Evolutionary conservation across 208 protist genomes (phyloP), one percentile per base, ranked within the genome.

Genomic region (Acanthamoeba royreba): DNA sequence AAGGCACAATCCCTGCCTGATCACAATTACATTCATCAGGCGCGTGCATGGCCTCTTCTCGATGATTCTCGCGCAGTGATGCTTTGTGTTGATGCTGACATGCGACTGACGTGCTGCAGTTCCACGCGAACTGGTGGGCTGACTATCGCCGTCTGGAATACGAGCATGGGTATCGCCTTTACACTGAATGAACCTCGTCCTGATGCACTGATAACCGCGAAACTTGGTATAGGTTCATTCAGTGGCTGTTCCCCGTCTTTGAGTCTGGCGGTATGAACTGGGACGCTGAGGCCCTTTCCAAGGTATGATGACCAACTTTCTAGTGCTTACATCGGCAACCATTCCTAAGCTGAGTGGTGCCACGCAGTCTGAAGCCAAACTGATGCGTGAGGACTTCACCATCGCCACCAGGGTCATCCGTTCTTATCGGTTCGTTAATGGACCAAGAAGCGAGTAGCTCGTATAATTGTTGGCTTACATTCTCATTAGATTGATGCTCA

Each of bases 401-500:
- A 58, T 90, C 25, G 83, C 83, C 40, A 90, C 83, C 31, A 45
- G 83, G 17, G 83, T 90, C 53, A 66, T 90, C 45, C 28, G 53
- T 8, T 90, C 83, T 2, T 90, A 90, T 35, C 40, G 81, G 83
- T 90, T 4, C 8, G 38, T 9, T 47, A 19, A 9, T 55, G n/a
- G n/a, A n/a, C n/a, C n/a, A n/a, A n/a, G n/a, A n/a, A n/a, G n/a
- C n/a, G n/a, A n/a, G n/a, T n/a, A n/a, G n/a, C n/a, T n/a, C 33
- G 61, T 72, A 35, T 15, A 13, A 35, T 25, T 69, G n/a, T 3
- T 38, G 61, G 61, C 19, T n/a, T 17, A 42, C 7, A 66, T 31
- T 81, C 25, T 77, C 42, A 83, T n/a, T n/a, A 86, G 92, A 45
- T 38, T 94, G 58, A 94, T 94, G 72, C 92, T 94, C 49, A 49